These are phyloP conservation scores for Daldinia eschscholtzii DNA, from an alignment of 2,329 filamentous ascomycete species.

Conservation along the genomic window DNA sequence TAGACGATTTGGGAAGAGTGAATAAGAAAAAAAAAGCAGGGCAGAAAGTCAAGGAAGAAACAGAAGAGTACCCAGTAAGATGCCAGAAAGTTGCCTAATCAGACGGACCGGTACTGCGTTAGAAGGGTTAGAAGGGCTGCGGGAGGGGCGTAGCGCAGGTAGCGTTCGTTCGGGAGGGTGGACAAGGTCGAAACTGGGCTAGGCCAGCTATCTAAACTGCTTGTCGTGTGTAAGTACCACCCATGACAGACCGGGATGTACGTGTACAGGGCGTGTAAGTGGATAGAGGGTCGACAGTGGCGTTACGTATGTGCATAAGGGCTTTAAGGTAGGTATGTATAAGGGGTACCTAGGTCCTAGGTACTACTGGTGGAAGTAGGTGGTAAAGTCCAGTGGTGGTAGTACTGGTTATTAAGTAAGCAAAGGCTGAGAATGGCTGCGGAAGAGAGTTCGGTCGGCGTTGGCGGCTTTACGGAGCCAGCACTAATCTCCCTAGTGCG, in stretches of 20 bases:
- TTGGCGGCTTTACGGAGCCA: constrained; percentile 10
- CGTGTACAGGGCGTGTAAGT: constrained; percentile 21
- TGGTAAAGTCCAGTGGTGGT: neutral
- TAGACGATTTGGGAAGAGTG: constrained; percentile 27
- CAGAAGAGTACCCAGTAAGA: constrained; percentile 24
- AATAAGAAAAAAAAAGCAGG: constrained; percentile 33
- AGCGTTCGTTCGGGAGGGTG: constrained; percentile 30
- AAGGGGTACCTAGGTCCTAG: neutral
- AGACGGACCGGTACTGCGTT: constrained; percentile 32
- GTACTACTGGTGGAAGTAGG: neutral
- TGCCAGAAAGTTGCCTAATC: constrained; percentile 32
- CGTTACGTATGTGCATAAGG: constrained; percentile 25
- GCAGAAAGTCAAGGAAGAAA: constrained; percentile 38
- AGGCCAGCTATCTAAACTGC: constrained; percentile 36
- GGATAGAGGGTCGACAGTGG: constrained; percentile 31
- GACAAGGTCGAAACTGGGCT: constrained; percentile 37
- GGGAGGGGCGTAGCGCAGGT: constrained; percentile 38
- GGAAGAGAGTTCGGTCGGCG: constrained; percentile 31
- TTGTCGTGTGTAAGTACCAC: constrained; percentile 35
- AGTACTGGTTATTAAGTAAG: constrained; percentile 3
- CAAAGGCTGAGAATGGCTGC: constrained; percentile 21
- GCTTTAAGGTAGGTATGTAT: constrained; percentile 4
- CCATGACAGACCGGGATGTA: constrained; percentile 31
- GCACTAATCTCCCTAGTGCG: constrained; percentile 5
- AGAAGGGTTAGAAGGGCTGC: constrained; percentile 22